Evolutionary conservation across 23 red algal species (phyloP).

Genomic region (Agarophyton chilense): DNA sequence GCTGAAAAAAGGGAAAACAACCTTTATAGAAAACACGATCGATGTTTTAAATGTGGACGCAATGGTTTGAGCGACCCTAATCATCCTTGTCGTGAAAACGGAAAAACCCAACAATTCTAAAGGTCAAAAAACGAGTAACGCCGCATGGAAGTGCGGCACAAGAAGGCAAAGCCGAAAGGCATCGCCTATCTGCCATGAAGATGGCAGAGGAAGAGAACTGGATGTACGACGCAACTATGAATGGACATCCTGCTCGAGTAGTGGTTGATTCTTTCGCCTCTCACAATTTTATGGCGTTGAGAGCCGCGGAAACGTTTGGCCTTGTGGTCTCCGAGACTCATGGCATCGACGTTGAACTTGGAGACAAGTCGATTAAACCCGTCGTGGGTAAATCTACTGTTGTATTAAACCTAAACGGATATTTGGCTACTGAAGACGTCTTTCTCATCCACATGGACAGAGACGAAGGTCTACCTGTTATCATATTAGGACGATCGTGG

Average conservation of each 20-base stretch:
- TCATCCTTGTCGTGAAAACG: not conserved
- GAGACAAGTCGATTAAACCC: constrained; percentile 21
- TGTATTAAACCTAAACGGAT: not conserved
- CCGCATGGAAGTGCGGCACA: not conserved
- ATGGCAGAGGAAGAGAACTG: constrained; percentile 1
- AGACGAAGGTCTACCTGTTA: not conserved
- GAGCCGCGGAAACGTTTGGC: constrained; percentile 1
- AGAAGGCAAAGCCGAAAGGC: not conserved
- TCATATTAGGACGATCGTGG: not conserved
- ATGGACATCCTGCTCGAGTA: not conserved
- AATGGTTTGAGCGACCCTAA: not conserved
- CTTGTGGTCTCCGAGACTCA: not conserved
- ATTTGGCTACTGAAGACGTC: not conserved
- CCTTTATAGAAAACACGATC: constrained; percentile 5
- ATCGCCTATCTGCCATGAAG: not conserved
- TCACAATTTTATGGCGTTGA: constrained; percentile 15
- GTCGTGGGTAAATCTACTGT: not conserved
- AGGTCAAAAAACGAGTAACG: constrained; percentile 13
- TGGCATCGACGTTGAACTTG: constrained; percentile 28
- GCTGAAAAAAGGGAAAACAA: constrained; percentile 18
- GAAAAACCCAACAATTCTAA: not conserved
- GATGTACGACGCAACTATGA: constrained; percentile 11
- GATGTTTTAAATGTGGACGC: constrained; percentile 8
- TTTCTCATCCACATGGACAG: constrained; percentile 4
- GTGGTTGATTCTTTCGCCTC: not conserved